Base-by-base conservation (phyloP, 2,329 filamentous ascomycete genomes). In the Juglanconis oblonga region DNA sequence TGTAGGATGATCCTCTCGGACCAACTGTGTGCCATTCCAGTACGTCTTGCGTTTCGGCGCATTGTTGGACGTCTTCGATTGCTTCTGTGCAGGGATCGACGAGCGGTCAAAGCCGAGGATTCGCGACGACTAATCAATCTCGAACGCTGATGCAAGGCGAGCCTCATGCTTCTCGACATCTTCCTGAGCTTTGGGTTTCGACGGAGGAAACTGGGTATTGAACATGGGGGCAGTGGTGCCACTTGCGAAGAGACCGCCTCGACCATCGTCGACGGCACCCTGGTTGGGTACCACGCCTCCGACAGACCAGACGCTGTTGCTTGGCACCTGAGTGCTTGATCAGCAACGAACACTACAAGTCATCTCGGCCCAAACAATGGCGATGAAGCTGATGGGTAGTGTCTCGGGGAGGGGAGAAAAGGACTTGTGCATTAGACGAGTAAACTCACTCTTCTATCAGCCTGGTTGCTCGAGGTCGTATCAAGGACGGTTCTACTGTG, bases 91-190 rank as follows among this genome's bases (percentile, higher is more conserved):
- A 35, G 29, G 45, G 1, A 67, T 70, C 3, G 68, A 68, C 29
- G 64, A 68, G 17, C 66, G 64, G 36, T 73, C 73, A 64, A 85
- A 87, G 45, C 82, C 81, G 35, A 97, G 78, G 13, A 96, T 77
- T 63, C 85, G 85, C 32, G 82, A 79, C 35, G 84, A 79, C 50
- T 85, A 86, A 69, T 96, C 87, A 62, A 98, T 81, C n/a, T 90
- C 84, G 55, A 98, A 79, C 3, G 95, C 95, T 14, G 88, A 78
- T 8, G 93, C 92, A 58, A 99, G 76, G 33, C 92, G 86, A 45
- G 84, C 83, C 67, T 90, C 85, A 69, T 96, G 90, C 55, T 84
- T 86, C 59, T 88, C 84, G 11, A 81, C 76, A 45, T 91, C 85
- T 42, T 90, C 85, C 42, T 84, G 80, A 1, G 78, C 70, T 50